These are phyloP conservation scores for Citrus australasica DNA, from an alignment of 345 rosid species.

Conservation along the genomic window DNA sequence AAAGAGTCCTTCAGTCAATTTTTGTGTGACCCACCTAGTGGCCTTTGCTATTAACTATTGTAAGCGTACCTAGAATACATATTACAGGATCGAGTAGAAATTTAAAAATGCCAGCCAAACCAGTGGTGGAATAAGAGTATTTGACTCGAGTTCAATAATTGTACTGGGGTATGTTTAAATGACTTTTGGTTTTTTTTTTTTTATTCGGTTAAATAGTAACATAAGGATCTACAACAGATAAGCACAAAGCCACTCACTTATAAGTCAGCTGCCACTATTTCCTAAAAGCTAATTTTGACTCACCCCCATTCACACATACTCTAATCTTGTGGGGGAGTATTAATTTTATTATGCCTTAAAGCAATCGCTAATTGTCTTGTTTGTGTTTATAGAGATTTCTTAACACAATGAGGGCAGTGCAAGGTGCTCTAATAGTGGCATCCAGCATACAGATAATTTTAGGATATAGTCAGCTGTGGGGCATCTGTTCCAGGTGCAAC, in stretches of 20 bases:
- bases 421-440: conserved; percentile 94
- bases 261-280: neutral
- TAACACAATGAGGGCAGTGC: conserved; percentile 95
- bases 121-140: neutral
- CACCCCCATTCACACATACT: neutral
- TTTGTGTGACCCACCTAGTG: conserved; percentile 27
- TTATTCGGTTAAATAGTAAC: neutral
- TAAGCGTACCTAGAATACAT: neutral
- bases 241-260: neutral
- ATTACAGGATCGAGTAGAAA: neutral
- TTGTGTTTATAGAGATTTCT: conserved; percentile 62
- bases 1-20: conserved; percentile 24
- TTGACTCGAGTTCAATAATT: neutral
- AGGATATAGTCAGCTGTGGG: conserved; percentile 97
- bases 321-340: neutral
- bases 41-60: neutral
- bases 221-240: neutral
- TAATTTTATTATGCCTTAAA: neutral
- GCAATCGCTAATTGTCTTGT: neutral
- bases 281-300: neutral
- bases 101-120: neutral
- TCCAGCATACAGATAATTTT: conserved; percentile 93
- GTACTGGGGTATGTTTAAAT: neutral
- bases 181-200: neutral
- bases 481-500: conserved; percentile 82